Evolutionary conservation across 805 yeast genomes (phyloP).

Genomic region (Yamadazyma phyllophila): DNA sequence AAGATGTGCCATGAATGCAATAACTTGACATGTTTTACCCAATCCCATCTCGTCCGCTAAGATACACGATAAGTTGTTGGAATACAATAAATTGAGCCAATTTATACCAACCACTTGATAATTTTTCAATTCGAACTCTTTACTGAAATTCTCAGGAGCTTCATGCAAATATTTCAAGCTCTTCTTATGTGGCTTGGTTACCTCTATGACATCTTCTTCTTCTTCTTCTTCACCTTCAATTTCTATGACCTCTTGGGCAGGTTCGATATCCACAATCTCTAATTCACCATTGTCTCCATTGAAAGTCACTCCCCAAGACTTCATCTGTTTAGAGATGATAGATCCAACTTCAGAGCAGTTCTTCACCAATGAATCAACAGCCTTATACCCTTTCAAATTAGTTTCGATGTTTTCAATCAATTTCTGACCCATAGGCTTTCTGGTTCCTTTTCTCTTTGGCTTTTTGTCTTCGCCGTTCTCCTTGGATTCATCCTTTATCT

Average conservation of each 20-base stretch:
- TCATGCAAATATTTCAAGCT: slow-evolving; percentile 51
- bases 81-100: slow-evolving; percentile 83
- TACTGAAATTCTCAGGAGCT: slow-evolving; percentile 68
- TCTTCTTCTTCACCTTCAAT: slow-evolving; percentile 19
- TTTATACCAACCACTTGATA: slow-evolving; percentile 97
- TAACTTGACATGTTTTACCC: slow-evolving; percentile 96
- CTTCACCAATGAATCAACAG: slow-evolving; percentile 88
- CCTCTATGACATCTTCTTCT: slow-evolving; percentile 36
- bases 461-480: slow-evolving; percentile 3
- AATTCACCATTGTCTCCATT: slow-evolving; percentile 63
- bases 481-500: slow-evolving; percentile 14
- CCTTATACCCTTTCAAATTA: slow-evolving; percentile 83
- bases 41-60: slow-evolving; percentile 98
- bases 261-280: slow-evolving; percentile 53
- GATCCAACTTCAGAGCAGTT: slow-evolving; percentile 79
- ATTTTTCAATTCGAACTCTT: slow-evolving; percentile 67
- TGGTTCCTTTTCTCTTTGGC: slow-evolving; percentile 36
- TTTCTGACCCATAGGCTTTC: slow-evolving; percentile 64
- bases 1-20: slow-evolving; percentile 83
- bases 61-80: slow-evolving; percentile 80
- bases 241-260: slow-evolving; percentile 26
- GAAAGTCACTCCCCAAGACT: slow-evolving; percentile 83
- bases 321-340: slow-evolving; percentile 66
- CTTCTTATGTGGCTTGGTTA: slow-evolving; percentile 23
- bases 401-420: slow-evolving; percentile 67